Evolutionary conservation across 768 basidiomycete genomes (phyloP), one percentile per base, ranked within the genome.

Genomic region (Melanogaster broomeanus): DNA sequence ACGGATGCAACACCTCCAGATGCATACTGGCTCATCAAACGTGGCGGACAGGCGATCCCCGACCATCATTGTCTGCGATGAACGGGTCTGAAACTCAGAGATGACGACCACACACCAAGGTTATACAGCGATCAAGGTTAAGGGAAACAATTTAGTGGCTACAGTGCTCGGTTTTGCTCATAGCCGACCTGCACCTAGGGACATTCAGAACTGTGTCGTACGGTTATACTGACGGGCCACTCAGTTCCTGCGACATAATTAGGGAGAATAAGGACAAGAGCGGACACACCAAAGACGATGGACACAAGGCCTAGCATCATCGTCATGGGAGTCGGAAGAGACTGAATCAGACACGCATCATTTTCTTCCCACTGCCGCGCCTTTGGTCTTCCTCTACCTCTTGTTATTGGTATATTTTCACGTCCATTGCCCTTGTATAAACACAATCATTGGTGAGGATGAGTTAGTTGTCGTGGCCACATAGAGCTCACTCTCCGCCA

Each of bases 401-500:
- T n/a, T n/a, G n/a, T n/a, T n/a, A n/a, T n/a, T n/a, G n/a, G n/a
- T n/a, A n/a, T n/a, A n/a, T n/a, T n/a, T n/a, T n/a, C n/a, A n/a
- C n/a, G n/a, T n/a, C n/a, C n/a, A n/a, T n/a, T n/a, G n/a, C n/a
- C n/a, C n/a, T n/a, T n/a, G n/a, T n/a, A n/a, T n/a, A n/a, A n/a
- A n/a, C n/a, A n/a, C n/a, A n/a, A n/a, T n/a, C n/a, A n/a, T n/a
- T n/a, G n/a, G n/a, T n/a, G n/a, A n/a, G n/a, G n/a, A n/a, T n/a
- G n/a, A n/a, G n/a, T n/a, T n/a, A n/a, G n/a, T n/a, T n/a, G n/a
- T n/a, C n/a, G n/a, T n/a, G n/a, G n/a, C n/a, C n/a, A n/a, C n/a
- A n/a, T n/a, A n/a, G n/a, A n/a, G 57, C 66, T 93, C 64, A 86
- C 87, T 0, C 92, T 91, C 58, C 93, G n/a, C 93, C 13, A 64